Base-by-base conservation (phyloP, 2,329 filamentous ascomycete genomes). In the Xylaria sp. region DNA sequence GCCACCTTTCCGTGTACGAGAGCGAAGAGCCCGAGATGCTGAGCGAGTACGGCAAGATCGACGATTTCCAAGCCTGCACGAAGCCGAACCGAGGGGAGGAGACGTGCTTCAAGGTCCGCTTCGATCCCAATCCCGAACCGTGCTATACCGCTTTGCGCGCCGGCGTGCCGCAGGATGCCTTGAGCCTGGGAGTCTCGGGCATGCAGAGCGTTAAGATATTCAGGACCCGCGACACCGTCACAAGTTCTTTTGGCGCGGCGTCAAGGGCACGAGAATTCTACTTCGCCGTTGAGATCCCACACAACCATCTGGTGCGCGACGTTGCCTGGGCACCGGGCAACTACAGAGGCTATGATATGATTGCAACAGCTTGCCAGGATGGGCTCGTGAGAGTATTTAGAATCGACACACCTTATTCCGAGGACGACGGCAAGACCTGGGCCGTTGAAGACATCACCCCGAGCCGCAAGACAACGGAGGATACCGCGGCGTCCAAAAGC, bases 311-410 rank as follows among this genome's bases (percentile, higher is more conserved):
- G 47, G 92, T 98, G 6, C 87, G 95, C 56, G 94, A 98, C 78
- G 88, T 98, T 1, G 91, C 93, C 1, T 99, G 96, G 96, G 93
- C 95, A 0, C 92, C 94, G 56, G 95, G 94, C 12, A 97, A 94
- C 72, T 93, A 97, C 75, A 85, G 94, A 47, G 95, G 95, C 1
- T 95, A 93, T 78, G 96, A 99, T 79, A 87, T 95, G 65, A 87
- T 98, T 74, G 96, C 95, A 2, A 97, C 94, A 5, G 95, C 94
- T 2, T 96, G 93, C 78, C 97, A 97, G 79, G 96, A 99, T 78
- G 95, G 96, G 2, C 90, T 89, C 74, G 89, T 98, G 48, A 88
- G 95, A 48, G 91, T 99, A n/a, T 97, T 97, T 76, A 90, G 95
- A 74, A 79, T 97, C 19, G 88, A 90, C 42, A 92, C 91, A 0